A percentile compares a stretch with the other conserved stretches of the same genome.
phyloP scores from a whole-genome alignment of 768 basidiomycete genomes.

The Plicaturopsis crispa region DNA sequence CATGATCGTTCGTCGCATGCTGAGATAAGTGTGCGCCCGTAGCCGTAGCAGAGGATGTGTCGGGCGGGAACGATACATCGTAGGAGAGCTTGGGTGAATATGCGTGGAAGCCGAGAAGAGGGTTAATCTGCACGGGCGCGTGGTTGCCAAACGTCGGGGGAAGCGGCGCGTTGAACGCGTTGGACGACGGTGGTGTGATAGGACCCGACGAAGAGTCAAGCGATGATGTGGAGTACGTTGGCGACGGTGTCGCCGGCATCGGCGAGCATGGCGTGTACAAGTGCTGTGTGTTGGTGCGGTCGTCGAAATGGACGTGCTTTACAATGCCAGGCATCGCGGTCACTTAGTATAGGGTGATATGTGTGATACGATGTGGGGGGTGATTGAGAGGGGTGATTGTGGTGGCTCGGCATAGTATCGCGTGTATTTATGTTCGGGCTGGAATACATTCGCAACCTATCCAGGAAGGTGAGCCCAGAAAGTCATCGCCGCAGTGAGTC shows the following conservation, averaged over 20 bases:
- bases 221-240: constrained; percentile 19
- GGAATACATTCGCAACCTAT: too few relatives aligned
- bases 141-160: too few relatives aligned
- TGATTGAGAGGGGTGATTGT: background rate
- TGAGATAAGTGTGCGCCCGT: background rate
- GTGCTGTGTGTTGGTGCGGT: too few relatives aligned
- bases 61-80: constrained; percentile 12
- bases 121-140: constrained; percentile 22
- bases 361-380: background rate
- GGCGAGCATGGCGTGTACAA: constrained; percentile 25
- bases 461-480: too few relatives aligned
- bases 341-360: background rate
- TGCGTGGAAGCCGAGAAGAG: constrained; percentile 21
- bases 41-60: background rate
- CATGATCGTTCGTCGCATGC: constrained; percentile 15
- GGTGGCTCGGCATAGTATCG: too few relatives aligned
- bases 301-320: constrained; percentile 23
- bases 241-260: constrained; percentile 14
- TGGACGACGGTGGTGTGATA: constrained; percentile 13
- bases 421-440: too few relatives aligned
- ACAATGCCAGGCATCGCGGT: constrained; percentile 14
- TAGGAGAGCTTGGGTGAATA: constrained; percentile 14
- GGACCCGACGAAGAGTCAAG: constrained; percentile 23
- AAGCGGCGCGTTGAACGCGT: constrained; percentile 6
- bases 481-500: too few relatives aligned